These are phyloP conservation scores for Penicillium sclerotiorum DNA, from an alignment of 2,329 filamentous ascomycete species.

Conservation along the genomic window DNA sequence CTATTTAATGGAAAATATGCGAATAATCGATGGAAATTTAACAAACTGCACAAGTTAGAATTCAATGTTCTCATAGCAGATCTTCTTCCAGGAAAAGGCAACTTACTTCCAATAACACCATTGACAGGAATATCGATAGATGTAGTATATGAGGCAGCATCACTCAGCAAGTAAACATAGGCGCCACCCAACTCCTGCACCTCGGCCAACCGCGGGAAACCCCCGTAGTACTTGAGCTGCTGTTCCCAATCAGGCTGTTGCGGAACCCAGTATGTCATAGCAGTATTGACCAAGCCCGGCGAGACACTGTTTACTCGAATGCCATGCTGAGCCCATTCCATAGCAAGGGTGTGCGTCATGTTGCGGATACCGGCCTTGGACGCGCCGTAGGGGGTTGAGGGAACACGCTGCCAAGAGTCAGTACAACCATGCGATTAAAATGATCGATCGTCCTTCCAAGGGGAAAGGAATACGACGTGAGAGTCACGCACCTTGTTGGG, in stretches of 20 bases:
- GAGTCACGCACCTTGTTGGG: constrained; percentile 41
- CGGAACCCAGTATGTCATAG: constrained; percentile 46
- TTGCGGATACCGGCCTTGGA: constrained; percentile 45
- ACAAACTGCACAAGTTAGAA: constrained; percentile 8
- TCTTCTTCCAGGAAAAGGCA: not conserved
- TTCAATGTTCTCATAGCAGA: not conserved
- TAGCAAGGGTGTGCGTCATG: constrained; percentile 38
- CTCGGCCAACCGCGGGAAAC: constrained; percentile 55
- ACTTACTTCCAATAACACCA: constrained; percentile 48
- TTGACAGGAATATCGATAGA: constrained; percentile 54
- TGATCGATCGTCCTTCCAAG: too few relatives aligned
- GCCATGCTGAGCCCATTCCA: constrained; percentile 50
- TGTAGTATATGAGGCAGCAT: constrained; percentile 52
- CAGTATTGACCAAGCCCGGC: constrained; percentile 44
- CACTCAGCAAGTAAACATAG: constrained; percentile 53
- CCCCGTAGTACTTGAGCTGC: constrained; percentile 59
- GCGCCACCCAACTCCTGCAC: constrained; percentile 55
- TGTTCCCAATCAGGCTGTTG: constrained; percentile 54
- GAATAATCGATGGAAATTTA: too few relatives aligned
- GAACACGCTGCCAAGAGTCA: constrained; percentile 39
- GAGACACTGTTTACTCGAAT: constrained; percentile 46
- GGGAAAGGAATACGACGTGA: not conserved
- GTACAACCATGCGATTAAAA: too few relatives aligned
- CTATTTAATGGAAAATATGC: too few relatives aligned
- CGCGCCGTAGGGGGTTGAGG: constrained; percentile 48